Base-by-base conservation (phyloP, 2,329 filamentous ascomycete species). In the Sporothrix pseudoabietina region DNA sequence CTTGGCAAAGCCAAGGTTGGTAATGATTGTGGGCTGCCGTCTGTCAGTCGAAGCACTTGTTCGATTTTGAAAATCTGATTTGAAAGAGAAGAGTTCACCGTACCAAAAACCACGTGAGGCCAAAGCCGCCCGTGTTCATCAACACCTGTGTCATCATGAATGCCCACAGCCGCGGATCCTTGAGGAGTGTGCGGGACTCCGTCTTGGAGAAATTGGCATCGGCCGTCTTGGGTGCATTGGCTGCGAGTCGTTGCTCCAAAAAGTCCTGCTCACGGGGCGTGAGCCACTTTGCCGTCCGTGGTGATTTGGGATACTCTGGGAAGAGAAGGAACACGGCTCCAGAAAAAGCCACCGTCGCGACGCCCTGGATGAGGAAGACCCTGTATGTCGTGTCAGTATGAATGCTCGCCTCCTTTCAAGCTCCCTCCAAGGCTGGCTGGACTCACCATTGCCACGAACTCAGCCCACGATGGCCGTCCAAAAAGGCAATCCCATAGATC, bases 191-290 rank as follows among this genome's bases (percentile, higher is more conserved):
- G 19, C 63, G 35, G 16, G 71, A 71, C 63, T 75, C 74, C 16
- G 54, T 22, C 5, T 41, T 19, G 0, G 65, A 71, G 63, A 75
- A 75, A 22, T 22, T 49, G 39, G 71, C 47, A n/a, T 75, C 74
- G 30, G 65, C 32, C 32, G 72, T 75, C 16, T 8, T 10, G 6
- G 74, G 74, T 4, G 71, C 71, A n/a, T 75, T 73, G 41, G 12
- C 44, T 6, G 74, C 57, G 32, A 75, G 71, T 2, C 74, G 74
- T 16, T 49, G 55, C 63, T 75, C 74, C 41, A 75, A 12, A 32
- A 73, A 75, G 35, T 73, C 70, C 30, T 75, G 74, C 74, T 75
- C 74, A 44, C 72, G 69, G 2, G 72, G 72, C 10, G 72, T 75
- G 19, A 75, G 66, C 74, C 74, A 75, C n/a, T 26, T 32, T 2